Conservation (phyloP, 2,329 filamentous ascomycete species). For the Trichoderma endophyticum region DNA sequence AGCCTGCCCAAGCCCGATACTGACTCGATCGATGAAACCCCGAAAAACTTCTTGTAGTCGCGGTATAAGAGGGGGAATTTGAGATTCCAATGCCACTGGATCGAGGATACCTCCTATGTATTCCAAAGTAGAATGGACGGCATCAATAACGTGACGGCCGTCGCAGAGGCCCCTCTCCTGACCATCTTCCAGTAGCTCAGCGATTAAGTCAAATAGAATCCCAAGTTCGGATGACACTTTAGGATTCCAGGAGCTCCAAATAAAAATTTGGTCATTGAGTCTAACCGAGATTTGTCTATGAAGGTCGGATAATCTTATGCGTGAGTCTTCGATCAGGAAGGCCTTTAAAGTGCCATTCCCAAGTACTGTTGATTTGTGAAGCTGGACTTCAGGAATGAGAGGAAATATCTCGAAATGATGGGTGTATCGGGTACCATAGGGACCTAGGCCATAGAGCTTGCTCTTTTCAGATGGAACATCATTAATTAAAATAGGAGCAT, state of each 20-base stretch:
- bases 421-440: slow-evolving; percentile 60
- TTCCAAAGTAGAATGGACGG: slow-evolving; percentile 45
- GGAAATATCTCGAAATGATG: slow-evolving; percentile 62
- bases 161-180: neutral
- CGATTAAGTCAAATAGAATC: slow-evolving; percentile 57
- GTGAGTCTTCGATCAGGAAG: slow-evolving; percentile 32
- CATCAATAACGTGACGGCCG: slow-evolving; percentile 26
- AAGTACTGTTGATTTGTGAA: slow-evolving; percentile 58
- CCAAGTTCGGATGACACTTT: slow-evolving; percentile 60
- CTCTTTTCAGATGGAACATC: slow-evolving; percentile 23
- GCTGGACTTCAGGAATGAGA: slow-evolving; percentile 53
- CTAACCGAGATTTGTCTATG: slow-evolving; percentile 40
- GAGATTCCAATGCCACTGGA: slow-evolving; percentile 31
- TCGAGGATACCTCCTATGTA: slow-evolving; percentile 46
- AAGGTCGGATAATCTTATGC: slow-evolving; percentile 29
- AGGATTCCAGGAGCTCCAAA: slow-evolving; percentile 57
- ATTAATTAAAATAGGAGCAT: slow-evolving; percentile 15
- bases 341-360: slow-evolving; percentile 51
- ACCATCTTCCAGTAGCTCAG: slow-evolving; percentile 41
- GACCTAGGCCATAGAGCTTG: slow-evolving; percentile 52
- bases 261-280: slow-evolving; percentile 48
- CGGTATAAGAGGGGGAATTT: slow-evolving; percentile 37
- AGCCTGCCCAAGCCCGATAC: slow-evolving; percentile 18
- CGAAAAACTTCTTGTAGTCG: slow-evolving; percentile 43
- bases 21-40: slow-evolving; percentile 38